A percentile compares a stretch with the other conserved stretches of the same genome.
Conservation (phyloP, 768 basidiomycete genomes). For the Mrakia gelida region DNA sequence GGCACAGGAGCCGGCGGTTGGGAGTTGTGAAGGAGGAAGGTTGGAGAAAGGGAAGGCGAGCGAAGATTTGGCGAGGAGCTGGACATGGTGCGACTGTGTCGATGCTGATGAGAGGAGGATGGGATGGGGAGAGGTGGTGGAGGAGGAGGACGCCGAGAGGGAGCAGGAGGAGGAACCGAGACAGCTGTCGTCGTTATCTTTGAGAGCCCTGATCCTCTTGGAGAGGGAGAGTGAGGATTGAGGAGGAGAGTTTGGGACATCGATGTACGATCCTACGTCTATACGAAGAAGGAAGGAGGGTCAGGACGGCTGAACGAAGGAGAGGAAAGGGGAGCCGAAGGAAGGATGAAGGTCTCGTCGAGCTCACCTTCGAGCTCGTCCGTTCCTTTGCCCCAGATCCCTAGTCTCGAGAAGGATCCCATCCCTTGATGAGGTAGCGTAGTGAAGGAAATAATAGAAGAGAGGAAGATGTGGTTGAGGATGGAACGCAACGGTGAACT, state of each 20-base stretch:
- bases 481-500: no score
- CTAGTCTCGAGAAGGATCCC: no score
- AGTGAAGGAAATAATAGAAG: no score
- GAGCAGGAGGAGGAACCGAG: not conserved
- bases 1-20: not conserved
- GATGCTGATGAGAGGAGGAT: not conserved
- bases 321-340: no score
- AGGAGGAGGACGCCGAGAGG: not conserved
- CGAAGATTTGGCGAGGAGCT: not conserved
- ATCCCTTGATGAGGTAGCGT: no score
- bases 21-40: not conserved
- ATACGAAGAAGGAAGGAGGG: not conserved
- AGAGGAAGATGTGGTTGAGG: not conserved
- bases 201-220: not conserved
- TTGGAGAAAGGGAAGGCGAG: not conserved
- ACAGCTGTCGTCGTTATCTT: not conserved
- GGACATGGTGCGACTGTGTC: not conserved
- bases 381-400: no score
- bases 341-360: no score
- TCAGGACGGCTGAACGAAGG: no score
- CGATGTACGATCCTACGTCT: not conserved
- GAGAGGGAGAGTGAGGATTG: not conserved
- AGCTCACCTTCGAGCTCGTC: no score
- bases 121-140: not conserved
- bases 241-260: not conserved